phyloP scores from a whole-genome alignment of 1,284 basidiomycete species.

The Quambalaria eucalypti region DNA sequence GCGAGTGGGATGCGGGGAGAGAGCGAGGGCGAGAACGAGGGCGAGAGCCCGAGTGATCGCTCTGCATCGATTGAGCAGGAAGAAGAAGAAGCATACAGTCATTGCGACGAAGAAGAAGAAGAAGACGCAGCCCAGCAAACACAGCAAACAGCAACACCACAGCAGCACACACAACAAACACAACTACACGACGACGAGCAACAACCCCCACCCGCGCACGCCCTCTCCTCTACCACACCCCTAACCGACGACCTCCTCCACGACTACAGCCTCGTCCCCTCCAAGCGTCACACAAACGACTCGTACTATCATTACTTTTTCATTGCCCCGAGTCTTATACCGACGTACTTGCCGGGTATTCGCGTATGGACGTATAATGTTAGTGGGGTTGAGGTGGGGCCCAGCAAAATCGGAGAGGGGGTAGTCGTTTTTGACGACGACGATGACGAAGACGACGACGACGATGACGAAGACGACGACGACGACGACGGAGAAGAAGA shows the following conservation, averaged over 20 bases:
- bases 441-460: constrained; percentile 10
- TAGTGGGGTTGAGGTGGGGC: constrained; percentile 6
- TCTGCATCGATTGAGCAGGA: too few species aligned
- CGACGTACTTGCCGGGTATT: constrained; percentile 77
- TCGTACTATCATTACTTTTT: constrained; percentile 35
- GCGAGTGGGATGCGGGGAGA: neutral
- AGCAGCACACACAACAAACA: too few species aligned
- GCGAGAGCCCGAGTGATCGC: neutral
- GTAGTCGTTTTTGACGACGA: too few species aligned
- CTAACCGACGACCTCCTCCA: constrained; percentile 32
- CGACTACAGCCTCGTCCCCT: constrained; percentile 36
- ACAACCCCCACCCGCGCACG: neutral
- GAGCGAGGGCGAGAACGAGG: neutral
- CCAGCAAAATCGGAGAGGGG: too few species aligned
- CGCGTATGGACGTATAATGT: constrained; percentile 60
- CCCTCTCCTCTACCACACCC: neutral
- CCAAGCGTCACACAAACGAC: constrained; percentile 27
- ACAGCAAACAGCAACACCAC: neutral
- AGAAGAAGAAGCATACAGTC: neutral
- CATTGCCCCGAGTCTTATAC: constrained; percentile 56
- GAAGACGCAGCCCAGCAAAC: neutral
- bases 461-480: constrained; percentile 18
- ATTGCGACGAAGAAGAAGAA: constrained; percentile 6
- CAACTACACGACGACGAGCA: too few species aligned
- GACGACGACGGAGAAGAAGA: constrained; percentile 26